phyloP scores from a whole-genome alignment of 2,329 filamentous ascomycete genomes.

The Botrytis sinoallii region DNA sequence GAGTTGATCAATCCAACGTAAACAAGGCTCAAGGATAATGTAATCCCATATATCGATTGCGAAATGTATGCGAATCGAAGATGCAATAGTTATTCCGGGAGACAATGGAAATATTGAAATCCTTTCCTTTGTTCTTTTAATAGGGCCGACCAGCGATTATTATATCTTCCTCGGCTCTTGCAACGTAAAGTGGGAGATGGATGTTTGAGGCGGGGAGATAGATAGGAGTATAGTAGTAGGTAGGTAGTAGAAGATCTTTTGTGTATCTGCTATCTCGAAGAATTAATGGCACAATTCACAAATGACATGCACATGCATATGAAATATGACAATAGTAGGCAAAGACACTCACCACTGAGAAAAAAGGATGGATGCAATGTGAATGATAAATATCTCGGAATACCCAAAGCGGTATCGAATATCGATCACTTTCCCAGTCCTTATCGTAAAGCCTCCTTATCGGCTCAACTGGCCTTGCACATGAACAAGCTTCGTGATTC shows the following conservation, averaged over 20 bases:
- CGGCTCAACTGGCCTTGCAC: conserved; percentile 4
- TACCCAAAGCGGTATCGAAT: neutral
- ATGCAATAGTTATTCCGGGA: neutral
- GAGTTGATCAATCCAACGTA: neutral
- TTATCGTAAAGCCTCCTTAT: conserved; percentile 11
- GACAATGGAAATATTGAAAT: neutral
- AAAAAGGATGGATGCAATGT: neutral
- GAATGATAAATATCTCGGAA: neutral
- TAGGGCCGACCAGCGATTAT: neutral
- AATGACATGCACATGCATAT: neutral
- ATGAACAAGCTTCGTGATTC: conserved; percentile 11
- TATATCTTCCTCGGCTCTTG: conserved; percentile 5
- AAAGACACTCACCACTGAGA: neutral
- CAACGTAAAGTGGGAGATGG: neutral
- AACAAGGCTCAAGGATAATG: neutral
- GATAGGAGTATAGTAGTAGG: neutral
- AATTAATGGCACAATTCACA: neutral
- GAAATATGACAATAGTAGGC: neutral
- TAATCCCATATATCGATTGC: neutral
- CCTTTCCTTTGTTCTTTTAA: conserved; percentile 4
- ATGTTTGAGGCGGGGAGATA: neutral
- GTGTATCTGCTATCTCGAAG: neutral
- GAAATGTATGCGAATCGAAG: conserved; percentile 4
- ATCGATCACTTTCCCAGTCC: neutral
- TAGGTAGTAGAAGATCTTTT: neutral